These are phyloP conservation scores for Blepharisma stoltei DNA, from an alignment of 73 alveolate genomes.

Conservation along the genomic window DNA sequence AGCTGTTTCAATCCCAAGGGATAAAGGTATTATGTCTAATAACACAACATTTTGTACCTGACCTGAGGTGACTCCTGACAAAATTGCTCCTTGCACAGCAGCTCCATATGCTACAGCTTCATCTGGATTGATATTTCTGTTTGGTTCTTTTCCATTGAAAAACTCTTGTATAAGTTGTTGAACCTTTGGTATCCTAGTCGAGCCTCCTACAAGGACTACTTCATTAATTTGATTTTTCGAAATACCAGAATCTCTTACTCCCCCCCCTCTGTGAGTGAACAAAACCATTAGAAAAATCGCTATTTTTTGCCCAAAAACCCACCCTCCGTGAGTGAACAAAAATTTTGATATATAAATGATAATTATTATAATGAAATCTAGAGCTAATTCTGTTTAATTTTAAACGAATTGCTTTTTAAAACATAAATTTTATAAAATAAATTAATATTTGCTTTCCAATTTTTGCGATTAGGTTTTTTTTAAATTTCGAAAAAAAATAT, in stretches of 20 bases:
- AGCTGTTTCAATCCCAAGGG: constrained; percentile 97
- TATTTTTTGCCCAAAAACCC: no score
- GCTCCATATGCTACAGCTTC: constrained; percentile 98
- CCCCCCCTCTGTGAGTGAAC: no score
- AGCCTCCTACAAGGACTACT: constrained; percentile 81
- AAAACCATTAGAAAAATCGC: no score
- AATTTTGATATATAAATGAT: no score
- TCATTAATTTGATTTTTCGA: constrained; percentile 65
- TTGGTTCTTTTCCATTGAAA: constrained; percentile 88
- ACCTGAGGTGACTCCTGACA: constrained; percentile 55
- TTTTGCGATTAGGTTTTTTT: no score
- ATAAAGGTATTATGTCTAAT: constrained; percentile 81
- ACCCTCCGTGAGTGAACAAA: no score
- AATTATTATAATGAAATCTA: no score
- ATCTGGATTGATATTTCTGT: constrained; percentile 92
- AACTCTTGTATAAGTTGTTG: constrained; percentile 71
- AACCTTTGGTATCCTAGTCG: constrained; percentile 79
- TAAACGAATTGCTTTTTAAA: no score
- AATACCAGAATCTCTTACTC: constrained; percentile 63
- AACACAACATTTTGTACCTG: constrained; percentile 43
- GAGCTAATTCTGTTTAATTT: no score
- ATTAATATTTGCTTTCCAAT: no score
- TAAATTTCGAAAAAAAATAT: no score
- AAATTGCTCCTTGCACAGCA: constrained; percentile 74
- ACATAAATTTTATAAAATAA: constrained; percentile 80